phyloP scores from a whole-genome alignment of 257 asterid species.

The Fraxinus americana region DNA sequence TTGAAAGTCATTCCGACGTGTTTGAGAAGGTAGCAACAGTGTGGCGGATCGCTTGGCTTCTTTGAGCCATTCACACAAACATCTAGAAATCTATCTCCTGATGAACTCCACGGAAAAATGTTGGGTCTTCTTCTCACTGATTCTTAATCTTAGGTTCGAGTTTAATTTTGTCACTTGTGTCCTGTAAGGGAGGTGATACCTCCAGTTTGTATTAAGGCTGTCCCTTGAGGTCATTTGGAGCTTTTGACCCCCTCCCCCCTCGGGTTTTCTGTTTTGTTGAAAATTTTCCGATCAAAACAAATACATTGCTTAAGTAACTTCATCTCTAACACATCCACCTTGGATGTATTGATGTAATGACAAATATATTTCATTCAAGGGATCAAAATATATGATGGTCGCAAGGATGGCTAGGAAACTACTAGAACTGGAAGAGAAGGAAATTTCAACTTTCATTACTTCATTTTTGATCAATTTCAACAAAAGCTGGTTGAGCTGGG shows the following conservation, averaged over 20 bases:
- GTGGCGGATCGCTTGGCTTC: not conserved
- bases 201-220: not conserved
- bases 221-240: not conserved
- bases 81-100: not conserved
- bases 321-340: not conserved
- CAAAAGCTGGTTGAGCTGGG: not conserved
- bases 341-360: not conserved
- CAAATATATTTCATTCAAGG: not conserved
- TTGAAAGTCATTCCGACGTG: not conserved
- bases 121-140: not conserved
- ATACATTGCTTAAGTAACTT: not conserved
- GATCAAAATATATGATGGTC: not conserved
- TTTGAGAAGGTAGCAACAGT: not conserved
- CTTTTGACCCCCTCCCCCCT: not conserved
- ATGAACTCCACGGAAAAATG: not conserved
- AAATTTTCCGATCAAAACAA: too few species aligned
- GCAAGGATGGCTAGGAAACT: not conserved
- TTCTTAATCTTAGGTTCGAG: not conserved
- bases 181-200: not conserved
- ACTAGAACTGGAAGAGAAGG: not conserved
- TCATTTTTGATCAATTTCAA: not conserved
- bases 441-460: not conserved
- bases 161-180: not conserved
- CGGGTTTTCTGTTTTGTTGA: not conserved
- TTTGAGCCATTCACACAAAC: not conserved